Evolutionary conservation across 768 basidiomycete species (phyloP), one percentile per base, ranked within the genome.

Genomic region (Dioszegia aurantiaca): DNA sequence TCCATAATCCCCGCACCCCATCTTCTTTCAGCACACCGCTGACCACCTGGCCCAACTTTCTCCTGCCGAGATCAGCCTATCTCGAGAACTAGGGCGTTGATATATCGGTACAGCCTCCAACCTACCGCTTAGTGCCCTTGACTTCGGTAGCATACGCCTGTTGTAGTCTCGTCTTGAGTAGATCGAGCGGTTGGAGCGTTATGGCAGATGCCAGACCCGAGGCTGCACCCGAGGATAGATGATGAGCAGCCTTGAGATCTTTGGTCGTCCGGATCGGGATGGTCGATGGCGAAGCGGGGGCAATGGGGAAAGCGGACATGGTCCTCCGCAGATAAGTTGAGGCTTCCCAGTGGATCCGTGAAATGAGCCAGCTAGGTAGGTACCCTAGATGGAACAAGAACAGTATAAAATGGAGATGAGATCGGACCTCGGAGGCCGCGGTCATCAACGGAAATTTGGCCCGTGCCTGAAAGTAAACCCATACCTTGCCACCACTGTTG

Each of bases 111-210:
- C 28, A 14, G 39, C 17, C 27, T 26, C 12, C n/a, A 8, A 60
- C 63, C 21, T 19, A 68, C 67, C 67, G 39, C 48, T 65, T 65
- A 3, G 55, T 30, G 8, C 54, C 26, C 27, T 47, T 61, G 4
- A 30, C 53, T 5, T 82, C 82, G 2, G 51, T 53, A 21, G 51
- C 51, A 75, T 88, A 86, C 6, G 61, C 63, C 76, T 92, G 90
- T 73, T 93, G 91, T 64, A 92, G 71, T 45, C 91, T 83, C n/a
- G 92, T 94, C 78, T 95, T 95, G 64, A 95, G 77, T 23, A 94
- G 80, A 78, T 95, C 92, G 63, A 94, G 60, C 2, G 77, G 77
- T 53, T 78, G 77, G 0, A 78, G 64, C 11, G 60, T 63, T 23
- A 78, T 60, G 10, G 76, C 68, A 0, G 65, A 68, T 0, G 74